Conservation (phyloP, 495 filamentous ascomycete genomes). For the Penicillium angulare region DNA sequence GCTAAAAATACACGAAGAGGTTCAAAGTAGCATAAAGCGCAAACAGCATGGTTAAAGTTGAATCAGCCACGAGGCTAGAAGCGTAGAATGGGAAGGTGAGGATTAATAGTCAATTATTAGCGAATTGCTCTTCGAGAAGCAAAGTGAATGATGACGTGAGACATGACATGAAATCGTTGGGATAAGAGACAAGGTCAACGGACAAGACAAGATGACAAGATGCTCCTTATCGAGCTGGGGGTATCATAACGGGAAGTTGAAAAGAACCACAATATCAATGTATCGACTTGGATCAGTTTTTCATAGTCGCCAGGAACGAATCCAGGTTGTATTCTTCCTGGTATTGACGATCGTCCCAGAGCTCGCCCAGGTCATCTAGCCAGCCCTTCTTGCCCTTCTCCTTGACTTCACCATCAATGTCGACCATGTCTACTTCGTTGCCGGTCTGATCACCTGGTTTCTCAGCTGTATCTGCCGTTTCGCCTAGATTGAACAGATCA, state of each 20-base stretch:
- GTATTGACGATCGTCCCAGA: constrained; percentile 96
- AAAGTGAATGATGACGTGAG: constrained; percentile 10
- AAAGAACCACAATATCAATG: background rate
- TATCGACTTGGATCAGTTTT: constrained; percentile 38
- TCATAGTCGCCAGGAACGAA: constrained; percentile 88
- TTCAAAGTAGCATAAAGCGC: constrained; percentile 7
- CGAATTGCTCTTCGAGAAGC: background rate
- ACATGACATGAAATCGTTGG: constrained; percentile 16
- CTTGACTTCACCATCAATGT: constrained; percentile 85
- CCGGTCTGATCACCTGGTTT: constrained; percentile 52
- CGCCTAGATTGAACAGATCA: constrained; percentile 91
- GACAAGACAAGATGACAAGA: background rate
- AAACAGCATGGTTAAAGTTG: background rate
- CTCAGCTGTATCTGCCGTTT: constrained; percentile 68
- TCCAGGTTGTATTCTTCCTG: constrained; percentile 96
- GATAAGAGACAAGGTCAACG: too few species aligned
- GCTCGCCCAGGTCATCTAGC: constrained; percentile 88
- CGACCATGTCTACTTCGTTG: constrained; percentile 90
- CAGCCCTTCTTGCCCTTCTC: constrained; percentile 96
- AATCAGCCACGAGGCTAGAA: constrained; percentile 2
- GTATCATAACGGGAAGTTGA: background rate
- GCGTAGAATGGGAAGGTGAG: constrained; percentile 2
- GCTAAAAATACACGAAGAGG: constrained; percentile 30
- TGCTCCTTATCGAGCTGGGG: background rate
- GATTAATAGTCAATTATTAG: constrained; percentile 12